Evolutionary conservation across 495 filamentous ascomycete species (phyloP), one percentile per base, ranked within the genome.

Genomic region (Pyrenopolyporus hunteri): DNA sequence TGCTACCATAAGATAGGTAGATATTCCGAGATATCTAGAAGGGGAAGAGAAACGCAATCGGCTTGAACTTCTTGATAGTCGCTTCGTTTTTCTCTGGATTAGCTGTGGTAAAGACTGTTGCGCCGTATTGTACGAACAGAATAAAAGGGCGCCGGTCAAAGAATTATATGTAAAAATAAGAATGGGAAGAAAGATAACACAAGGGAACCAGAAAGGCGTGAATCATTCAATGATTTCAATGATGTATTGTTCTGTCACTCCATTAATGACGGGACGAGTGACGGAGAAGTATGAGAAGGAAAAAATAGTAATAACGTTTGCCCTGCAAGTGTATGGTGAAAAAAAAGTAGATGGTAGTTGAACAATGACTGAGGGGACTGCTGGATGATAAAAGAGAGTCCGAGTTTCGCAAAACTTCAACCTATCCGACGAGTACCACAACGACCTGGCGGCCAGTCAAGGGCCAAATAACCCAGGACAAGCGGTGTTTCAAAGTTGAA

Each of bases 401-500:
- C 40, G 46, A 52, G 33, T 22, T 22, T 48, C 32, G 37, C 42
- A 39, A 22, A 55, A 40, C 55, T 33, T 49, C 56, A 37, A 57
- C 23, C 32, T 28, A 28, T 44, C 51, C 25, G 14, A 48, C 48
- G 37, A 25, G 13, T 11, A 33, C 33, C 17, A 44, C 33, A 25
- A 11, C 19, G 7, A 45, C 23, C 31, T 31, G 14, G 37, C 5
- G 28, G 6, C 57, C 57, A 57, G 36, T 47, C 46, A 61, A 57
- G 57, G 51, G 37, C 51, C 39, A 40, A 25, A 42, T 47, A 28
- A 66, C 45, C 53, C 9, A 56, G 45, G 39, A 46, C 35, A 13
- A 26, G 51, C 22, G 51, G n/a, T 31, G 63, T 66, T 66, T 66
- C 63, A 66, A 33, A 66, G 57, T 66, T 60, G 46, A 61, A 61